phyloP scores from a whole-genome alignment of 2,329 filamentous ascomycete species.

The Colletotrichum lentis region DNA sequence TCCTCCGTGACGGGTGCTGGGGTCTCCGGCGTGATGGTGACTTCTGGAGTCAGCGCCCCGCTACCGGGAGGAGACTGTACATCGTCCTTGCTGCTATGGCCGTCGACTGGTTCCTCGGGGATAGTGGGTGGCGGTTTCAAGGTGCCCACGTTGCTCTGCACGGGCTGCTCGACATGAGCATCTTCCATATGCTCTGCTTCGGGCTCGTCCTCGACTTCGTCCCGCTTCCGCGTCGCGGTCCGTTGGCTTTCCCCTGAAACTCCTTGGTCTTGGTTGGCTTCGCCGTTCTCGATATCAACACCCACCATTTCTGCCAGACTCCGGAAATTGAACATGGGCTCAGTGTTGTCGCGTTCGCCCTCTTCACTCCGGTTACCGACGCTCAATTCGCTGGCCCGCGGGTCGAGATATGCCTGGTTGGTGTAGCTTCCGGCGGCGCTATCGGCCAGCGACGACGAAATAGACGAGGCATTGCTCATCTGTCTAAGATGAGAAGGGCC shows the following conservation, averaged over 20 bases:
- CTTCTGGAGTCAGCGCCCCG: constrained; percentile 49
- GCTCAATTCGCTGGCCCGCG: constrained; percentile 64
- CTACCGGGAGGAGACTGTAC: constrained; percentile 31
- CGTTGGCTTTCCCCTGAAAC: constrained; percentile 42
- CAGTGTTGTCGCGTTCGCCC: constrained; percentile 63
- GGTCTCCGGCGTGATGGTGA: constrained; percentile 61
- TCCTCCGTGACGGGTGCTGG: constrained; percentile 49
- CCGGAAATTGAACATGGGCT: constrained; percentile 91
- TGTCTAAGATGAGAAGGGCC: constrained; percentile 79
- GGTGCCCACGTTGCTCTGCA: constrained; percentile 38
- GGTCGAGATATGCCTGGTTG: constrained; percentile 51
- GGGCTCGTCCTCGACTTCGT: constrained; percentile 47
- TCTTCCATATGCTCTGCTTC: constrained; percentile 50
- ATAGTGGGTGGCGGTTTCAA: constrained; percentile 30
- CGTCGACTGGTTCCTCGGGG: constrained; percentile 45
- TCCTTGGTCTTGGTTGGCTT: constrained; percentile 49
- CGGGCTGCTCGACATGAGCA: constrained; percentile 35
- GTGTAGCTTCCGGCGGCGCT: constrained; percentile 65
- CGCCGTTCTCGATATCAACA: constrained; percentile 62
- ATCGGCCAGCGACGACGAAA: constrained; percentile 78
- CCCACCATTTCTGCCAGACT: constrained; percentile 87
- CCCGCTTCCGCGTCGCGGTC: constrained; percentile 41
- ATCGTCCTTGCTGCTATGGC: constrained; percentile 26
- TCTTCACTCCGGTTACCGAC: constrained; percentile 57
- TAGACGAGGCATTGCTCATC: constrained; percentile 86